Evolutionary conservation across 2,329 filamentous ascomycete species (phyloP).

Genomic region (Pseudocercospora musae): DNA sequence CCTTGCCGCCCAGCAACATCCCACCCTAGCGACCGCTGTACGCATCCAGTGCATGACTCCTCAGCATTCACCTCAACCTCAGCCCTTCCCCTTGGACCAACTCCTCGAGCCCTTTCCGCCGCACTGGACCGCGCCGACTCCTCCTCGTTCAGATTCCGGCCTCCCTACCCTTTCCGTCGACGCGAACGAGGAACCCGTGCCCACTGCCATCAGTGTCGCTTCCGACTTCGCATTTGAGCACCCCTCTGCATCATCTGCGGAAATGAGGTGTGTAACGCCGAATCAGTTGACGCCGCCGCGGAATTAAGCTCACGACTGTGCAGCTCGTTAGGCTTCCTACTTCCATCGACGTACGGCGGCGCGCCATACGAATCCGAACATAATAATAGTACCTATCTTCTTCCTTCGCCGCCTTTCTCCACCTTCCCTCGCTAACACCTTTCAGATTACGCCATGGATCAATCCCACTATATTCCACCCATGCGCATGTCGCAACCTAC

Average conservation of each 20-base stretch:
- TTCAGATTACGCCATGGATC: conserved; percentile 33
- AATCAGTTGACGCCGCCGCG: not conserved
- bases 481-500: conserved; percentile 33
- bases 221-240: conserved; percentile 29
- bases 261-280: conserved; percentile 36
- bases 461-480: conserved; percentile 32
- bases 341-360: conserved; percentile 36
- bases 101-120: conserved; percentile 30
- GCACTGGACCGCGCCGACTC: conserved; percentile 34
- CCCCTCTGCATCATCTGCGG: conserved; percentile 28
- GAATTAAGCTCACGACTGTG: conserved; percentile 18
- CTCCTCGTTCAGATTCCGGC: conserved; percentile 35
- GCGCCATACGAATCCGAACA: conserved; percentile 30
- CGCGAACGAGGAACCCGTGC: conserved; percentile 26
- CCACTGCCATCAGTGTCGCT: conserved; percentile 22
- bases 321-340: conserved; percentile 37
- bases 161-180: conserved; percentile 32
- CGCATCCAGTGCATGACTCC: conserved; percentile 32
- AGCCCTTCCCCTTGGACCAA: conserved; percentile 24
- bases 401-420: not conserved
- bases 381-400: conserved; percentile 29
- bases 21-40: conserved; percentile 11
- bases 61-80: conserved; percentile 33
- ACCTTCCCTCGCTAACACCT: conserved; percentile 9
- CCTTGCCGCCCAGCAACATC: conserved; percentile 27